These are phyloP conservation scores for Bipolaris bicolor DNA, from an alignment of 2,329 filamentous ascomycete genomes.

Conservation along the genomic window DNA sequence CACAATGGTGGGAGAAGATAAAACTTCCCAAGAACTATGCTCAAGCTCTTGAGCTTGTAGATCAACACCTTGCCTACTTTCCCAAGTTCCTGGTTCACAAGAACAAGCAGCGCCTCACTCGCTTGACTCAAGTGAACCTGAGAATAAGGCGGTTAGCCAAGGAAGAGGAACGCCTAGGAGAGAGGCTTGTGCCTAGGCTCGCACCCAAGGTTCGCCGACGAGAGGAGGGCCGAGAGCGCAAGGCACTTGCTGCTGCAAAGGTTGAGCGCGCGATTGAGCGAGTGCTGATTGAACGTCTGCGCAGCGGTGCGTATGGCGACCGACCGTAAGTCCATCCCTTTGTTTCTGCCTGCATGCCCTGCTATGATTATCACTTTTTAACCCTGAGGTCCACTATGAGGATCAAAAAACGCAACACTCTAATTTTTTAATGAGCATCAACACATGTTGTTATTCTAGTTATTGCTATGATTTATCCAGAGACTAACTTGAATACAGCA, in stretches of 20 bases:
- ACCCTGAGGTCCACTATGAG: constrained; percentile 17
- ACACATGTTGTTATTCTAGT: not conserved
- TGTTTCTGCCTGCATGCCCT: not conserved
- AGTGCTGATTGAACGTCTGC: constrained; percentile 87
- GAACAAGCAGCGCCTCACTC: constrained; percentile 93
- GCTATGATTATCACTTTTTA: constrained; percentile 21
- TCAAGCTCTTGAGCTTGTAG: constrained; percentile 82
- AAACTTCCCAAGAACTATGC: constrained; percentile 89
- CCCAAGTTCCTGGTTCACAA: constrained; percentile 93
- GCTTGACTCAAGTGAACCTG: constrained; percentile 90
- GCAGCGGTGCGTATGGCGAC: constrained; percentile 93
- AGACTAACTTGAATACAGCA: constrained; percentile 10
- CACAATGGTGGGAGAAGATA: constrained; percentile 93
- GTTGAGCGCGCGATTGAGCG: constrained; percentile 95
- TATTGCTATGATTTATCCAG: not conserved
- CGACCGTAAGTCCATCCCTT: constrained; percentile 61
- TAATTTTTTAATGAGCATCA: constrained; percentile 16
- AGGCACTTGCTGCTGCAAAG: constrained; percentile 71
- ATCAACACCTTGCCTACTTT: constrained; percentile 72
- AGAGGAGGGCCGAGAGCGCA: constrained; percentile 57
- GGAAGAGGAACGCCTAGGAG: constrained; percentile 87
- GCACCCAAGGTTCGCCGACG: constrained; percentile 79
- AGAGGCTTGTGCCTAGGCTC: constrained; percentile 84
- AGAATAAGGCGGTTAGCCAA: constrained; percentile 76
- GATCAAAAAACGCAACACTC: constrained; percentile 19